phyloP scores from a whole-genome alignment of 768 basidiomycete genomes.

The Termitomyces bulborhizus region DNA sequence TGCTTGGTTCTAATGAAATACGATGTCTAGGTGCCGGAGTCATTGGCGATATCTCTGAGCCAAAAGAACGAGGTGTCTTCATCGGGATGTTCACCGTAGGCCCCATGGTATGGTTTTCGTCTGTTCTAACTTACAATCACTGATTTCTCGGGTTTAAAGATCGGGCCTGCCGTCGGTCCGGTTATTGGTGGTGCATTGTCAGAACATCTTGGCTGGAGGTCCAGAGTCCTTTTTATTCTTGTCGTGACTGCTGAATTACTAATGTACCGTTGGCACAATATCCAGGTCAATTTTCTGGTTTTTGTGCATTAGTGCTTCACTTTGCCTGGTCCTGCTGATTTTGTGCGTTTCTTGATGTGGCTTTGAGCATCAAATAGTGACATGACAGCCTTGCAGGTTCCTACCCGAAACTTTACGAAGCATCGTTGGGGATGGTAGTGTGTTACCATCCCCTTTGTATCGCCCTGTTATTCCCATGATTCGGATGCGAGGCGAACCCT shows the following conservation, averaged over 20 bases:
- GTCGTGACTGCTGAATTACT: background rate
- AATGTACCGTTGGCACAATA: background rate
- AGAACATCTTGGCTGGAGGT: slow-evolving; percentile 61
- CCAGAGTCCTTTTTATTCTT: background rate
- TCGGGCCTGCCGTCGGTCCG: slow-evolving; percentile 57
- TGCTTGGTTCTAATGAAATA: background rate
- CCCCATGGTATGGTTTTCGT: slow-evolving; percentile 41
- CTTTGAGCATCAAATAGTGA: slow-evolving; percentile 23
- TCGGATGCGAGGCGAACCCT: slow-evolving; percentile 22
- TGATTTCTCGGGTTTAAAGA: slow-evolving; percentile 23
- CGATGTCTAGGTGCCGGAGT: slow-evolving; percentile 55
- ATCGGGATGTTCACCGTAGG: slow-evolving; percentile 62
- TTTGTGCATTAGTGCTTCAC: slow-evolving; percentile 40
- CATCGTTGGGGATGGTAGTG: slow-evolving; percentile 50
- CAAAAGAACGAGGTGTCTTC: slow-evolving; percentile 69
- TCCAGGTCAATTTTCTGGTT: slow-evolving; percentile 60
- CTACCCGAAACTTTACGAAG: slow-evolving; percentile 50
- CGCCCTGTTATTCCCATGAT: slow-evolving; percentile 49
- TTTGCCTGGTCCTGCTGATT: slow-evolving; percentile 41
- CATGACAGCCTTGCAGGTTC: slow-evolving; percentile 24
- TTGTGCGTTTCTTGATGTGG: slow-evolving; percentile 30
- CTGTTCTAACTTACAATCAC: background rate
- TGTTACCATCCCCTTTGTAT: slow-evolving; percentile 38
- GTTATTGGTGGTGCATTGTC: slow-evolving; percentile 56
- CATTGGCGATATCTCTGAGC: slow-evolving; percentile 70